phyloP scores from a whole-genome alignment of 2,329 filamentous ascomycete species.

The Parafenestella ontariensis region DNA sequence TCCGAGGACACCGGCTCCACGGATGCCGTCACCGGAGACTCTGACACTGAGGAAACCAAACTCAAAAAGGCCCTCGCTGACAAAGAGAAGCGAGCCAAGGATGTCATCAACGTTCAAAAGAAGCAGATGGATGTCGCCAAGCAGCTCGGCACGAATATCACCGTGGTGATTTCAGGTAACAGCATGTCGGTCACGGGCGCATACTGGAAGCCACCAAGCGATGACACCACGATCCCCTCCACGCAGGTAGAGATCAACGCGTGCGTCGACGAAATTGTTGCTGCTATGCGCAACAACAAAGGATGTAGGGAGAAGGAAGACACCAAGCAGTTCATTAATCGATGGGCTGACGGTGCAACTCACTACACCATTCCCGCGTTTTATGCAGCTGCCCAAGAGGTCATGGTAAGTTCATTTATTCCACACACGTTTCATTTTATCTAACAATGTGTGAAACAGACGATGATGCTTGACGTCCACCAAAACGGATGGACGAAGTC shows the following conservation, averaged over 20 bases:
- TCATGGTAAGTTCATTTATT: conserved; percentile 5
- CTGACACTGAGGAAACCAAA: no score
- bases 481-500: conserved; percentile 11
- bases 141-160: conserved; percentile 1
- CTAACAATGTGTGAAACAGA: not conserved
- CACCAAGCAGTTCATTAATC: conserved; percentile 1
- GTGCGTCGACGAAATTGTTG: not conserved
- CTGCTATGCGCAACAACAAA: conserved; percentile 11
- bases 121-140: not conserved
- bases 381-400: conserved; percentile 1
- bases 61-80: not conserved
- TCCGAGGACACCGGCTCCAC: no score
- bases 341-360: conserved; percentile 4
- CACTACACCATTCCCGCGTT: conserved; percentile 5
- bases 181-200: conserved; percentile 1
- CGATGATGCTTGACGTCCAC: conserved; percentile 9
- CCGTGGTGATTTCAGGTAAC: not conserved
- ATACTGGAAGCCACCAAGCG: conserved; percentile 4
- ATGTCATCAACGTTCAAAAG: conserved; percentile 1
- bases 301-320: conserved; percentile 2
- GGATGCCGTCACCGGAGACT: no score
- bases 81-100: not conserved
- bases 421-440: not conserved
- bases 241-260: not conserved
- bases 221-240: conserved; percentile 2